These are phyloP conservation scores for Hibiscus mutabilis DNA, from an alignment of 345 rosid species.

Conservation along the genomic window DNA sequence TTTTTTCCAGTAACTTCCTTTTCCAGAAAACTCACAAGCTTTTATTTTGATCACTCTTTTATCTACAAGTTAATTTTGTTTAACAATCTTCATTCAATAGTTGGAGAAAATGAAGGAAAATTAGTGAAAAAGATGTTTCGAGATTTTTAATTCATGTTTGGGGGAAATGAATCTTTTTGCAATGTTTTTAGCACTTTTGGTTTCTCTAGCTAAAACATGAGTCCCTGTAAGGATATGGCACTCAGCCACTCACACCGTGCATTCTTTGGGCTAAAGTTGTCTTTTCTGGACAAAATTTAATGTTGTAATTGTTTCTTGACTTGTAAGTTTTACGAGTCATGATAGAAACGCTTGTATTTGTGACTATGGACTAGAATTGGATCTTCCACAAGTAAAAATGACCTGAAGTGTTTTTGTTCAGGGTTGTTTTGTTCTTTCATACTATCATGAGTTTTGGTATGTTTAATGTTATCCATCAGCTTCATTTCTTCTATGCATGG, in stretches of 20 bases:
- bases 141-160: background rate
- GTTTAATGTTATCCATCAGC: background rate
- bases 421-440: background rate
- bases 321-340: background rate
- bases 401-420: background rate
- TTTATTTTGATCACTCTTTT: background rate
- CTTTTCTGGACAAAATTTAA: background rate
- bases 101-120: background rate
- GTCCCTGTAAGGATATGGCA: background rate
- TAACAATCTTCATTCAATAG: background rate
- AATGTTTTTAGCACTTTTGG: background rate
- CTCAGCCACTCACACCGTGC: background rate
- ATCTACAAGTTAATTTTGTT: background rate
- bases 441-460: background rate
- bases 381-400: background rate
- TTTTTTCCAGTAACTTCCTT: too few relatives aligned
- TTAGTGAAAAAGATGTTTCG: background rate
- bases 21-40: too few relatives aligned
- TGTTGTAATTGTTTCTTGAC: background rate
- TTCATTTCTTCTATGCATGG: conserved; percentile 5
- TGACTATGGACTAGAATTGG: background rate
- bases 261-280: background rate
- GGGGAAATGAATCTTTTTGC: background rate
- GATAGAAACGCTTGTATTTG: background rate
- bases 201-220: background rate